Percentiles rank a stretch among this genome's conserved stretches.
These are phyloP conservation scores for Penicillium argentinense DNA, from an alignment of 495 filamentous ascomycete species.

Conservation along the genomic window DNA sequence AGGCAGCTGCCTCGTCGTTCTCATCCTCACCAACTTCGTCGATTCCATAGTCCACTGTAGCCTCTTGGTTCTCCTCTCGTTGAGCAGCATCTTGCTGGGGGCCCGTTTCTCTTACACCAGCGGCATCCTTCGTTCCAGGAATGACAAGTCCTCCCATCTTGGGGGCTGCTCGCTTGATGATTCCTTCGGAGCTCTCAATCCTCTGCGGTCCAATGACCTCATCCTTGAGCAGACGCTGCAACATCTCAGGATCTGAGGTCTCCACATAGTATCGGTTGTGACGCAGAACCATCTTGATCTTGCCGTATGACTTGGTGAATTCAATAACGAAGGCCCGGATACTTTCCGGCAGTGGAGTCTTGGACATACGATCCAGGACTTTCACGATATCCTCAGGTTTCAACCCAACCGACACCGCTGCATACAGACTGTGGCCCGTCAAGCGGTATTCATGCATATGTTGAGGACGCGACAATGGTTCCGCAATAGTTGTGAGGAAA, in stretches of 20 bases:
- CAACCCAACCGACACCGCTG: constrained; percentile 89
- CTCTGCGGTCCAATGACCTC: constrained; percentile 64
- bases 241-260: constrained; percentile 77
- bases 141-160: constrained; percentile 91
- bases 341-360: constrained; percentile 76
- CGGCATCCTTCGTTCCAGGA: constrained; percentile 90
- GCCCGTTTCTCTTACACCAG: constrained; percentile 70
- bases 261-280: constrained; percentile 94
- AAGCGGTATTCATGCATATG: constrained; percentile 92
- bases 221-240: constrained; percentile 80
- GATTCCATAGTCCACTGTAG: constrained; percentile 60
- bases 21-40: constrained; percentile 87
- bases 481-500: constrained; percentile 93
- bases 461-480: constrained; percentile 83
- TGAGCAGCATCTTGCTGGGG: constrained; percentile 39
- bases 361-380: constrained; percentile 81
- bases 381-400: constrained; percentile 86
- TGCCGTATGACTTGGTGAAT: constrained; percentile 87
- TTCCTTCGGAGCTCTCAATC: constrained; percentile 63
- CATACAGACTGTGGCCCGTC: constrained; percentile 89
- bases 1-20: constrained; percentile 76
- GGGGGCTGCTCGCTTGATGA: constrained; percentile 77
- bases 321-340: constrained; percentile 78
- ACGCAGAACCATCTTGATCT: constrained; percentile 92
- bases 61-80: constrained; percentile 39